A percentile compares a stretch with the other conserved stretches of the same genome.
phyloP scores from a whole-genome alignment of 306 rosid species.

The Dicorynia guianensis region DNA sequence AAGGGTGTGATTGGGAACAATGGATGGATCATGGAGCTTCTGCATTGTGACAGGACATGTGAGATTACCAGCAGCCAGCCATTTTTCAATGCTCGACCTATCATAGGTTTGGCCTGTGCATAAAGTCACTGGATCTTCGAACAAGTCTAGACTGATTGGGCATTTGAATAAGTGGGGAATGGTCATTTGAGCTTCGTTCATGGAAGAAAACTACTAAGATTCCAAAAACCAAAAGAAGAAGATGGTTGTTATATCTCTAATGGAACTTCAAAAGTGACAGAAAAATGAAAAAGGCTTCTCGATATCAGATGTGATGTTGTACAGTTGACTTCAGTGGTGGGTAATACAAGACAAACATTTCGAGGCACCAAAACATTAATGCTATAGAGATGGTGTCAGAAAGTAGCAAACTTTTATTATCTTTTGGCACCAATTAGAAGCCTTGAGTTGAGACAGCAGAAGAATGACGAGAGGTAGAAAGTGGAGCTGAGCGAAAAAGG shows the following conservation, averaged over 20 bases:
- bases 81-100: conserved; percentile 82
- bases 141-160: conserved; percentile 89
- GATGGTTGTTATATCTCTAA: not conserved
- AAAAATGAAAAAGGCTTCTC: conserved; percentile 41
- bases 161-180: conserved; percentile 83
- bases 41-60: conserved; percentile 98
- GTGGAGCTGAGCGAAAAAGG: conserved; percentile 27
- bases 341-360: conserved; percentile 42
- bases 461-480: conserved; percentile 36
- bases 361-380: conserved; percentile 45
- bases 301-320: conserved; percentile 19
- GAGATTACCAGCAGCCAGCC: conserved; percentile 85
- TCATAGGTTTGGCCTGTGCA: conserved; percentile 95
- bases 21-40: conserved; percentile 79
- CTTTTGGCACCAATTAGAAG: conserved; percentile 6
- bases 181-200: conserved; percentile 63
- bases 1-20: conserved; percentile 90
- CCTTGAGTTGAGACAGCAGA: conserved; percentile 37
- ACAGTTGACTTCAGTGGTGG: conserved; percentile 38
- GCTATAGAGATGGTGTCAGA: conserved; percentile 48
- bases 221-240: conserved; percentile 23
- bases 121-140: conserved; percentile 88
- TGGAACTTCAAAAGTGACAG: conserved; percentile 39
- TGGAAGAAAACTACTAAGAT: conserved; percentile 45
- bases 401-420: conserved; percentile 42